Base-by-base conservation (phyloP, 2,329 filamentous ascomycete species). In the Trichoderma atrobrunneum region DNA sequence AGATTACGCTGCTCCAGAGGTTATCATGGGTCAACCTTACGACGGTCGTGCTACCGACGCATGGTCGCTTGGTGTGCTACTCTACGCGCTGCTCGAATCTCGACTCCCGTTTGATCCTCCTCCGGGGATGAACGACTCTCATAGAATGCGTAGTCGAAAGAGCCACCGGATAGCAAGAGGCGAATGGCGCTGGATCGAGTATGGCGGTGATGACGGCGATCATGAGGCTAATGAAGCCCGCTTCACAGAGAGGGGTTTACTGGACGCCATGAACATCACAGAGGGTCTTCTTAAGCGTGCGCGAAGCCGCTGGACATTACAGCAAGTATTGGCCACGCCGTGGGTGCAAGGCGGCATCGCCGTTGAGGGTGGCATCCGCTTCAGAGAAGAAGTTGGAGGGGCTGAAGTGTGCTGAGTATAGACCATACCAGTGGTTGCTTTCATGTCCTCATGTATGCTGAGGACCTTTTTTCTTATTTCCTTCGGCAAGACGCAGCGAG, bases 1-100 rank as follows among this genome's bases (percentile, higher is more conserved):
- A 82, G 96, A 99, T 82, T 99, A 99, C 79, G 95, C 95, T 2
- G 95, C 96, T 0, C 96, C 96, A 0, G 96, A 99, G 80, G 94
- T 99, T 60, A 91, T 99, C 69, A 93, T 99, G 86, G 95, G 95
- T 28, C 93, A 97, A 78, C 90, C 93, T 8, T 99, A 99, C 79
- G 95, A 98, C 79, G 96, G 96, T 36, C 93, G 94, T 48, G 89
- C 92, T 2, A 97, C 93, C 0, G 96, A 99, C 79, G 94, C 94
- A 11, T 99, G 96, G 96, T 97, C 95, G 0, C 86, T 98, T 1
- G 96, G 96, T 66, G 96, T 99, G 1, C 84, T 98, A 3, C 87
- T 98, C 0, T 99, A 98, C 79, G 94, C 96, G 2, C 88, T 98
- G 4, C 91, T 98, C 81, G 96, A 99, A 82, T 92, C 92, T n/a